Percentiles rank a stretch among this genome's conserved stretches.
These are phyloP conservation scores for Ophiosphaerella narmari DNA, from an alignment of 2,329 filamentous ascomycete species.

Conservation along the genomic window DNA sequence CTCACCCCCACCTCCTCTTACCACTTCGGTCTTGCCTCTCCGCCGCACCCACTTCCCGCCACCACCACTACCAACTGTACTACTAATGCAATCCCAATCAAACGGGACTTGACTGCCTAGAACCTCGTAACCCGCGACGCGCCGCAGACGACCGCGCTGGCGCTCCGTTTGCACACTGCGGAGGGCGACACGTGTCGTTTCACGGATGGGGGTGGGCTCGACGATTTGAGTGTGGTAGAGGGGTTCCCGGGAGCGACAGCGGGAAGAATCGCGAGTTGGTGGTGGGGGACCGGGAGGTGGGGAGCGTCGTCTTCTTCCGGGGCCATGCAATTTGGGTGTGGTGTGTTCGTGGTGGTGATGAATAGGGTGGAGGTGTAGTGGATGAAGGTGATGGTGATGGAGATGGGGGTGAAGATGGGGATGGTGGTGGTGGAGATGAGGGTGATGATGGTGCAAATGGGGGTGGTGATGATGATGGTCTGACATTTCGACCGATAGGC, in stretches of 20 bases:
- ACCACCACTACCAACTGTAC: conserved; percentile 22
- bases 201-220: conserved; percentile 26
- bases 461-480: conserved; percentile 20
- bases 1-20: too few relatives aligned
- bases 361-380: conserved; percentile 32
- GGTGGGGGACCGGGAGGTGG: conserved; percentile 21
- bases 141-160: conserved; percentile 20
- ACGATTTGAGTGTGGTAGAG: conserved; percentile 39
- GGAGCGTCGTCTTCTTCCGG: conserved; percentile 21
- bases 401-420: conserved; percentile 18
- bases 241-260: conserved; percentile 19
- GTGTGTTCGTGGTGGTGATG: conserved; percentile 15
- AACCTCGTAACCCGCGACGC: conserved; percentile 40
- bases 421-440: conserved; percentile 22
- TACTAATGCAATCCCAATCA: conserved; percentile 43
- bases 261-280: conserved; percentile 13
- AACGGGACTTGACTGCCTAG: conserved; percentile 36
- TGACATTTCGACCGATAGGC: conserved; percentile 16
- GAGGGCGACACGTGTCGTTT: conserved; percentile 33
- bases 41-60: conserved; percentile 8
- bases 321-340: conserved; percentile 21
- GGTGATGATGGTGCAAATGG: conserved; percentile 22
- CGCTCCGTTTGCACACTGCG: conserved; percentile 18
- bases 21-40: conserved; percentile 9
- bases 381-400: conserved; percentile 24